phyloP scores from a whole-genome alignment of 805 yeast genomes.

The Danielia oregonensis region DNA sequence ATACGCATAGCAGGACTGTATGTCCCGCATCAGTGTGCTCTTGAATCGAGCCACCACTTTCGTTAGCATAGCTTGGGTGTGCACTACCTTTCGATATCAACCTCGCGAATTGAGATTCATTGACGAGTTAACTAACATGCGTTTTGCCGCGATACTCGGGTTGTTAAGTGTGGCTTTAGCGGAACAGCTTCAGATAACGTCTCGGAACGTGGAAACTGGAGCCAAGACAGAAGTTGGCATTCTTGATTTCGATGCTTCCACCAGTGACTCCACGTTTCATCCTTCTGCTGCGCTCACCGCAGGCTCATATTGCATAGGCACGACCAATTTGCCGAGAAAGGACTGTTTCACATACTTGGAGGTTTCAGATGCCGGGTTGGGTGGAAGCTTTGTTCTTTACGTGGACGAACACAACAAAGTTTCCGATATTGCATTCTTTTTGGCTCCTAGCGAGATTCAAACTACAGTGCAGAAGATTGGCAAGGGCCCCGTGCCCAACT shows the following conservation, averaged over 20 bases:
- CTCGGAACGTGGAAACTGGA: background rate
- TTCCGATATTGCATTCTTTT: constrained; percentile 4
- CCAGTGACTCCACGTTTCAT: constrained; percentile 8
- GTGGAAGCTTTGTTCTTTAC: constrained; percentile 9
- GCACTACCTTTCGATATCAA: too few relatives aligned
- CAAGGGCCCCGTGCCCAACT: constrained; percentile 26
- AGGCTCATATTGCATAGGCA: constrained; percentile 28
- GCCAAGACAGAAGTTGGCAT: constrained; percentile 11
- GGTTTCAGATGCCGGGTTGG: constrained; percentile 1
- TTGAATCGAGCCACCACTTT: too few relatives aligned
- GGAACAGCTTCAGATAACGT: too few relatives aligned
- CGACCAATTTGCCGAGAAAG: constrained; percentile 23
- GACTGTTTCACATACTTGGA: constrained; percentile 29
- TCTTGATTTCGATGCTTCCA: constrained; percentile 10
- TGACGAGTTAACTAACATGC: too few relatives aligned
- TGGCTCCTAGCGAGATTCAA: constrained; percentile 1
- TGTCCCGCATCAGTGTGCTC: too few relatives aligned
- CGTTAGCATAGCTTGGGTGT: too few relatives aligned
- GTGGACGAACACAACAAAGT: constrained; percentile 5
- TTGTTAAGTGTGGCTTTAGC: too few relatives aligned
- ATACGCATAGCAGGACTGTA: constrained; percentile 26
- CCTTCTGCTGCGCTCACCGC: constrained; percentile 1
- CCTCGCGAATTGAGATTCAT: too few relatives aligned
- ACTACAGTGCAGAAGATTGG: constrained; percentile 3
- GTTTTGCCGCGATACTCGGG: too few relatives aligned